A percentile compares a stretch with the other conserved stretches of the same genome.
Conservation (phyloP, 2,329 filamentous ascomycete species). For the Graphilbum sp. region DNA sequence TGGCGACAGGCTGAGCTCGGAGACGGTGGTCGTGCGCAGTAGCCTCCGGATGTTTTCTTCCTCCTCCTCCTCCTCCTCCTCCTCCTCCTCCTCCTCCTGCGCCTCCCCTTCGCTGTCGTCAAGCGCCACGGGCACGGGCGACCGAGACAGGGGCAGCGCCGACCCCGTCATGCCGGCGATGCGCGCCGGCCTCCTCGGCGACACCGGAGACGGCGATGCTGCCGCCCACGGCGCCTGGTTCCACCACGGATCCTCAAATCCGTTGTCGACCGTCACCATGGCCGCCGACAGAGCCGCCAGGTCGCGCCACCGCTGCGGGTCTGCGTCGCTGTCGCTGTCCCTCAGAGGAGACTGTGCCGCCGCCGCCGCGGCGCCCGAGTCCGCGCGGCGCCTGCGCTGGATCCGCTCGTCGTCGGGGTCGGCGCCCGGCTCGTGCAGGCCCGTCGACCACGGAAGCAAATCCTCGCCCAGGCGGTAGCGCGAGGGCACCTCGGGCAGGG, state of each 20-base stretch:
- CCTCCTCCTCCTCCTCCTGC: neutral
- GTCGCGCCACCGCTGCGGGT: slow-evolving; percentile 16
- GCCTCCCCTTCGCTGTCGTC: neutral
- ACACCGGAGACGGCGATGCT: too few relatives aligned
- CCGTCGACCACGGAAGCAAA: slow-evolving; percentile 28
- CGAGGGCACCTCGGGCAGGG: slow-evolving; percentile 22
- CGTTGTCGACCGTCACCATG: slow-evolving; percentile 40
- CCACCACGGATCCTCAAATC: slow-evolving; percentile 43
- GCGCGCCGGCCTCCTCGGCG: slow-evolving; percentile 6
- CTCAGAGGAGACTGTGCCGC: slow-evolving; percentile 7
- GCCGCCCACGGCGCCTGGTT: too few relatives aligned
- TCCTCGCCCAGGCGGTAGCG: slow-evolving; percentile 29
- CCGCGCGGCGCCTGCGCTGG: neutral
- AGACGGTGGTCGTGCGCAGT: too few relatives aligned
- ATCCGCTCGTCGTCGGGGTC: slow-evolving; percentile 13
- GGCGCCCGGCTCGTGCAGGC: slow-evolving; percentile 14
- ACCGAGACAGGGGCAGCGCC: neutral
- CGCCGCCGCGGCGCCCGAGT: slow-evolving; percentile 1
- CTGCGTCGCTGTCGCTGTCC: neutral
- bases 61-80: too few relatives aligned
- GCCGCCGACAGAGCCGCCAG: slow-evolving; percentile 33
- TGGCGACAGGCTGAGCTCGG: too few relatives aligned
- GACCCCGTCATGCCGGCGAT: slow-evolving; percentile 1
- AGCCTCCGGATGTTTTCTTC: too few relatives aligned
- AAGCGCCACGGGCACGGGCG: slow-evolving; percentile 3